Percentiles rank a stretch among this genome's conserved stretches.
Conservation (phyloP, 176 grass and related monocot species). For the Oryza meyeriana region DNA sequence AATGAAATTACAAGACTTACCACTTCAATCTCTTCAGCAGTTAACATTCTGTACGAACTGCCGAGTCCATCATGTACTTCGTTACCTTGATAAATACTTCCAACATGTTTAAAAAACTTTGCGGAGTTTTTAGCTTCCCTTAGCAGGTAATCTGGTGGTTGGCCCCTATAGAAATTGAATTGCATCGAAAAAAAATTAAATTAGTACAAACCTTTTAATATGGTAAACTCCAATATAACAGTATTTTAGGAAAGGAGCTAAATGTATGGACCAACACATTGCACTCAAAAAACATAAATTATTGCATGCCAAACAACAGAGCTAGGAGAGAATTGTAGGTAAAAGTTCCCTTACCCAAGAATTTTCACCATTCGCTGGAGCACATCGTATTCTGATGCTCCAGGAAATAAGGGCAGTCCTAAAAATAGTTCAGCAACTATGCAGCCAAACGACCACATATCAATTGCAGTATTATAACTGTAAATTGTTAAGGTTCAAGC, state of each 20-base stretch:
- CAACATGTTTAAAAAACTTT: constrained; percentile 76
- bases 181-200: neutral
- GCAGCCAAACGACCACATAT: constrained; percentile 98
- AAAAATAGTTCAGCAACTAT: constrained; percentile 92
- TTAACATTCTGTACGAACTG: constrained; percentile 71
- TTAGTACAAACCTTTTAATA: constrained; percentile 1
- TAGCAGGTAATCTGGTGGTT: constrained; percentile 78
- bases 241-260: neutral
- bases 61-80: constrained; percentile 25
- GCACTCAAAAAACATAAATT: constrained; percentile 3
- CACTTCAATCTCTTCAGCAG: constrained; percentile 76
- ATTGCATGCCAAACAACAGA: constrained; percentile 23
- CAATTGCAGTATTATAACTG: constrained; percentile 89
- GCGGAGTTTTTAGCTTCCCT: constrained; percentile 77
- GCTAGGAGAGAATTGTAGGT: neutral
- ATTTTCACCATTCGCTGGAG: constrained; percentile 80
- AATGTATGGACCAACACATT: neutral
- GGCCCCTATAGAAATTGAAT: constrained; percentile 59
- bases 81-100: constrained; percentile 42
- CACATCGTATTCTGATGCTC: constrained; percentile 92
- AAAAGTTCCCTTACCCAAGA: constrained; percentile 67
- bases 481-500: constrained; percentile 50
- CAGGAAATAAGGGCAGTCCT: constrained; percentile 95
- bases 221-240: neutral
- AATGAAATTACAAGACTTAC: constrained; percentile 47